These are phyloP conservation scores for Coriaria nepalensis DNA, from an alignment of 306 rosid species.

Conservation along the genomic window DNA sequence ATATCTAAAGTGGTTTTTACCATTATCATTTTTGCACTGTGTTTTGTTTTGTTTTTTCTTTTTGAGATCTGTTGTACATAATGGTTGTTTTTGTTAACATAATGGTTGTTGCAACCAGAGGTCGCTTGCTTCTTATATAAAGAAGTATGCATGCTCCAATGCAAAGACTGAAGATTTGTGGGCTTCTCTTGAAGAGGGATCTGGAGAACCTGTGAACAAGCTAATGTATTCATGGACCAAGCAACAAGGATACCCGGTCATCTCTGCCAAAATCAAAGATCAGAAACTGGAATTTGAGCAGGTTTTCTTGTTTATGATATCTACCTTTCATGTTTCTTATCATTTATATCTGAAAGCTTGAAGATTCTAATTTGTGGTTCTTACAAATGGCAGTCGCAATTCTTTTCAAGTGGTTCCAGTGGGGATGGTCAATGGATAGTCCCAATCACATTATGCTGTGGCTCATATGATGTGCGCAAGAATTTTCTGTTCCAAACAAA, in stretches of 20 bases:
- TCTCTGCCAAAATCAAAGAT: constrained; percentile 47
- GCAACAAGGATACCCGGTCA: constrained; percentile 87
- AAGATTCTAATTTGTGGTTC: constrained; percentile 4
- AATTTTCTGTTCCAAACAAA: constrained; percentile 54
- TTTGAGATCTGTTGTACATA: background rate
- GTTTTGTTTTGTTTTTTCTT: background rate
- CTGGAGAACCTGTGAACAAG: constrained; percentile 80
- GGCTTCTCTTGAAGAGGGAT: constrained; percentile 91
- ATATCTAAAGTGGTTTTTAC: too few species aligned
- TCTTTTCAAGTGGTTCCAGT: constrained; percentile 62
- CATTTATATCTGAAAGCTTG: constrained; percentile 2
- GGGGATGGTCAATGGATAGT: constrained; percentile 86
- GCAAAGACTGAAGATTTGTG: constrained; percentile 90
- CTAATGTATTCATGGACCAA: constrained; percentile 91
- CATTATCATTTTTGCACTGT: too few species aligned
- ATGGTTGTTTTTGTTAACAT: too few species aligned
- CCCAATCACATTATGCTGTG: constrained; percentile 61
- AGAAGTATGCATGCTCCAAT: constrained; percentile 61
- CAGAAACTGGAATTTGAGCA: constrained; percentile 70
- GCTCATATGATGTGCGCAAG: constrained; percentile 54
- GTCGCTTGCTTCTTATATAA: constrained; percentile 81
- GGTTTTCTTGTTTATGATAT: constrained; percentile 31
- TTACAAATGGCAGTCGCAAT: constrained; percentile 52
- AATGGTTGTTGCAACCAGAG: constrained; percentile 35
- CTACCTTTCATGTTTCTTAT: constrained; percentile 4